phyloP scores from a whole-genome alignment of 2,329 filamentous ascomycete genomes.

The Phaeoacremonium minimum region DNA sequence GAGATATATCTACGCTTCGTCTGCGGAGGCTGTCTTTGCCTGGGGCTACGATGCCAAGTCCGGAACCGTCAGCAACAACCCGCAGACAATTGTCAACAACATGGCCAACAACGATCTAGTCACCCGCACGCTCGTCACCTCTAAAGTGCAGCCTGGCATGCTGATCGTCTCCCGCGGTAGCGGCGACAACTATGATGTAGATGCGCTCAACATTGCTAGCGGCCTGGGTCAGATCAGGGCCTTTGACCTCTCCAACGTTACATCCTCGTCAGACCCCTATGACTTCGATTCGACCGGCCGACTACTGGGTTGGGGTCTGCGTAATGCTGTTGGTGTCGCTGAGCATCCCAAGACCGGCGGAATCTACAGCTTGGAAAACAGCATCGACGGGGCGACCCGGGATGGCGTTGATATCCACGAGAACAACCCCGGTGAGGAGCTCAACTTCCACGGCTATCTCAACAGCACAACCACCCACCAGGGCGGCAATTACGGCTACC shows the following conservation, averaged over 20 bases:
- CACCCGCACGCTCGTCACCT: constrained; percentile 59
- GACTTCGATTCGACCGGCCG: constrained; percentile 44
- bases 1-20: constrained; percentile 46
- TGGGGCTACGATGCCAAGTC: constrained; percentile 54
- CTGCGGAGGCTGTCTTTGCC: constrained; percentile 46
- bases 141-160: constrained; percentile 41
- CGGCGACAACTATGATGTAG: constrained; percentile 50
- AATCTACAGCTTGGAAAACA: constrained; percentile 65
- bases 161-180: constrained; percentile 62
- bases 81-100: constrained; percentile 47
- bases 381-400: constrained; percentile 58
- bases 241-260: constrained; percentile 23
- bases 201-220: constrained; percentile 36
- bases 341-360: constrained; percentile 52
- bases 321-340: constrained; percentile 68
- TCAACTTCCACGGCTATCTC: constrained; percentile 67
- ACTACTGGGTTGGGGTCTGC: constrained; percentile 62
- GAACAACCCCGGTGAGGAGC: constrained; percentile 69
- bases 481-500: constrained; percentile 62
- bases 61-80: constrained; percentile 33
- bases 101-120: constrained; percentile 57
- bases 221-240: constrained; percentile 60
- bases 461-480: constrained; percentile 22
- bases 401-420: constrained; percentile 57
- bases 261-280: constrained; percentile 21